Evolutionary conservation across 2,329 filamentous ascomycete species (phyloP).

Genomic region (Paecilomyces sp.): DNA sequence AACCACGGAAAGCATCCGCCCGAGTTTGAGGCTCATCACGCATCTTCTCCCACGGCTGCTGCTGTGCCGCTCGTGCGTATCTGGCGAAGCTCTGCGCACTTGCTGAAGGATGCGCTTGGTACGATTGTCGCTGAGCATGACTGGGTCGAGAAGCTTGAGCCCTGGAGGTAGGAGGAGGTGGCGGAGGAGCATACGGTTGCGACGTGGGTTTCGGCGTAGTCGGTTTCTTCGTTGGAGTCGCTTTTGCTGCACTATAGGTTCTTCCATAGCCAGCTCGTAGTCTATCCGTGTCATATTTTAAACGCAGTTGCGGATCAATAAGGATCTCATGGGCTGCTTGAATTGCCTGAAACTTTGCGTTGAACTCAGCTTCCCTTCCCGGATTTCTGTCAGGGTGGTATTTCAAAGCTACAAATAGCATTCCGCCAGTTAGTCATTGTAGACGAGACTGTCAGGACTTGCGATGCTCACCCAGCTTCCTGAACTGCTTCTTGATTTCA

Average conservation of each 20-base stretch:
- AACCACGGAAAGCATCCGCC: slow-evolving; percentile 38
- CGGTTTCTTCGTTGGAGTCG: slow-evolving; percentile 21
- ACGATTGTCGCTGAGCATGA: slow-evolving; percentile 13
- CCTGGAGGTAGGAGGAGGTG: slow-evolving; percentile 15
- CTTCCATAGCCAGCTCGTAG: slow-evolving; percentile 42
- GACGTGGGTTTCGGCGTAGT: slow-evolving; percentile 9
- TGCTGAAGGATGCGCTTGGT: slow-evolving; percentile 22
- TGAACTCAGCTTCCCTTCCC: slow-evolving; percentile 71
- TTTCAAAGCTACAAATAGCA: slow-evolving; percentile 55
- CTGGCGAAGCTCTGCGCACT: slow-evolving; percentile 34
- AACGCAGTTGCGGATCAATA: slow-evolving; percentile 50
- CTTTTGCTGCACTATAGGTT: slow-evolving; percentile 21
- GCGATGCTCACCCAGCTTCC: slow-evolving; percentile 62
- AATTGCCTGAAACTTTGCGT: slow-evolving; percentile 77
- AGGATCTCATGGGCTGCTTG: slow-evolving; percentile 78
- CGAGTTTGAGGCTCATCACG: slow-evolving; percentile 34
- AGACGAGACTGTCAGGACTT: background rate
- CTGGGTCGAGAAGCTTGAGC: slow-evolving; percentile 14
- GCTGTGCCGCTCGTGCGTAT: slow-evolving; percentile 32
- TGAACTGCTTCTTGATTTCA: slow-evolving; percentile 80
- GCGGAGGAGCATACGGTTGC: slow-evolving; percentile 9
- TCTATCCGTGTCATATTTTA: slow-evolving; percentile 57
- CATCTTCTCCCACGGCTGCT: slow-evolving; percentile 29
- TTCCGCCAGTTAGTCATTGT: background rate
- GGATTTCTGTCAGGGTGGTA: slow-evolving; percentile 88